phyloP scores from a whole-genome alignment of 306 rosid genomes.

The Quercus agrifolia region DNA sequence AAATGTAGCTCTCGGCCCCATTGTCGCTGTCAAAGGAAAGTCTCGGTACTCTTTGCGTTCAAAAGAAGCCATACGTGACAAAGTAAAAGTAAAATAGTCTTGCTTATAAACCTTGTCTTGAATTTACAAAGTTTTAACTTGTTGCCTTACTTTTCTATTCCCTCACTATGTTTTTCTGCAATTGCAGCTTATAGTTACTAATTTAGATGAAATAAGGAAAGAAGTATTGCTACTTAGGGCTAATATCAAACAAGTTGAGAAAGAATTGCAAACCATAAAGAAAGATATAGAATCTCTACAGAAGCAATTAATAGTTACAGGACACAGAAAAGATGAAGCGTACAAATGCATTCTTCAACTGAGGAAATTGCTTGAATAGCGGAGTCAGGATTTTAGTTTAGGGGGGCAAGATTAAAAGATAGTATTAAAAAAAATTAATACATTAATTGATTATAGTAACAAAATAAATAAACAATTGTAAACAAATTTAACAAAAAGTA shows the following conservation, averaged over 20 bases:
- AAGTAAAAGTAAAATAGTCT: constrained; percentile 11
- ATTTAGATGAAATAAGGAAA: constrained; percentile 17
- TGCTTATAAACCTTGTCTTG: neutral
- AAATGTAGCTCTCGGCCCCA: neutral
- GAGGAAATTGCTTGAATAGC: neutral
- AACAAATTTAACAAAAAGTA: too few species aligned
- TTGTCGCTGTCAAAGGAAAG: constrained; percentile 6
- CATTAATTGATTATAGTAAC: too few species aligned
- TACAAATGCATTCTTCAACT: neutral
- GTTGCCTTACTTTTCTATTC: neutral
- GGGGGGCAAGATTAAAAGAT: too few species aligned
- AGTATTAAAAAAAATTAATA: too few species aligned
- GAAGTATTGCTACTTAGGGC: neutral
- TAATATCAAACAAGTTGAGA: neutral
- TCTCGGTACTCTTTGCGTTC: constrained; percentile 21
- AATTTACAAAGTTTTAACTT: neutral
- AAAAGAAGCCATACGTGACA: constrained; percentile 14
- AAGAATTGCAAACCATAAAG: constrained; percentile 1
- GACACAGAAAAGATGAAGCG: constrained; percentile 4
- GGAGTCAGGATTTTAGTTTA: too few species aligned
- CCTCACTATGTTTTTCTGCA: neutral
- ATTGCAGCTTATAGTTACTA: constrained; percentile 6
- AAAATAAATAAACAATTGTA: too few species aligned
- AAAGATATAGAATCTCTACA: neutral
- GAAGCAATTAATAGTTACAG: neutral